Evolutionary conservation across 2,329 filamentous ascomycete species (phyloP).

Genomic region (Dactylonectria estremocensis): DNA sequence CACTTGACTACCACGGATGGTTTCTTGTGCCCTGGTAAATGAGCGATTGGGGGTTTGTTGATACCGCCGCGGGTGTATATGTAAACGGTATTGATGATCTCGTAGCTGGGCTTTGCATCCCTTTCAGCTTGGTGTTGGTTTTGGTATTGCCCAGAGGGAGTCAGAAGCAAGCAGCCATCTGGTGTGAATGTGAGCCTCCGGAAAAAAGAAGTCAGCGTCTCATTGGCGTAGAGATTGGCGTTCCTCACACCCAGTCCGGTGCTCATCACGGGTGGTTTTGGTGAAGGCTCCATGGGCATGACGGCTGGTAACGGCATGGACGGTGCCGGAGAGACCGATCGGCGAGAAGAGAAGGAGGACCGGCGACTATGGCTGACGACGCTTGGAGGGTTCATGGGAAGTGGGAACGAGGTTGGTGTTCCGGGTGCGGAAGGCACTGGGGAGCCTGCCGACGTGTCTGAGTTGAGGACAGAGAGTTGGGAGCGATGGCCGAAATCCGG

Average conservation of each 20-base stretch:
- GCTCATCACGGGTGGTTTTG: constrained; percentile 76
- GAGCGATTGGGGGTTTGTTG: constrained; percentile 95
- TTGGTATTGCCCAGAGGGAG: constrained; percentile 95
- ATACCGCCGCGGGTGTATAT: constrained; percentile 97
- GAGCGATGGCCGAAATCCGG: constrained; percentile 82
- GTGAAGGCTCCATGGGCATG: constrained; percentile 92
- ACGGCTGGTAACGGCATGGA: constrained; percentile 95
- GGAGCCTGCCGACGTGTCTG: constrained; percentile 76
- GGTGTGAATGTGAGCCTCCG: constrained; percentile 93
- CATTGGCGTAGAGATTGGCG: constrained; percentile 93
- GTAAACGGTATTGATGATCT: constrained; percentile 97
- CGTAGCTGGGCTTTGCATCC: constrained; percentile 82
- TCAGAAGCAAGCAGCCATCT: constrained; percentile 93
- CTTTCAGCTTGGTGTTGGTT: constrained; percentile 77
- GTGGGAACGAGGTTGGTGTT: constrained; percentile 87
- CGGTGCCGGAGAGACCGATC: constrained; percentile 93
- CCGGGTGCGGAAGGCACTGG: constrained; percentile 93
- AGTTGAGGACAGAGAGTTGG: constrained; percentile 71
- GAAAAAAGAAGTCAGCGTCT: constrained; percentile 98
- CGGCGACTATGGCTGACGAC: constrained; percentile 91
- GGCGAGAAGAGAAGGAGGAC: constrained; percentile 91
- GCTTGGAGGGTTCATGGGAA: constrained; percentile 96
- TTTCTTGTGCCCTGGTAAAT: constrained; percentile 97
- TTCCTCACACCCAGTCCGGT: constrained; percentile 80
- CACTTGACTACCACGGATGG: constrained; percentile 96